phyloP scores from a whole-genome alignment of 2,329 filamentous ascomycete species.

The Gyromitra esculenta region DNA sequence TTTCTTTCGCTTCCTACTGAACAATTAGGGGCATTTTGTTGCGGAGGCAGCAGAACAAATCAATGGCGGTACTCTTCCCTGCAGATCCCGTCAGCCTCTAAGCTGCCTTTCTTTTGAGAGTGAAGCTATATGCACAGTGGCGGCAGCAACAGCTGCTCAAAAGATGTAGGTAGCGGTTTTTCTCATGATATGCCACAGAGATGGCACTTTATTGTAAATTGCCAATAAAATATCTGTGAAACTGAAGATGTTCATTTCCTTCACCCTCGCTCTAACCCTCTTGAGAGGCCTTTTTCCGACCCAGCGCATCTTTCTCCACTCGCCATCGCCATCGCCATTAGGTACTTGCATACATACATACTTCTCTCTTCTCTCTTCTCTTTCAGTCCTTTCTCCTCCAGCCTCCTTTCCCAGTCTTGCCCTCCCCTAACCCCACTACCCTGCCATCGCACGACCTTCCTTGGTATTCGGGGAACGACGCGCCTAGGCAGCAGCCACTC shows the following conservation, averaged over 20 bases:
- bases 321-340: neutral
- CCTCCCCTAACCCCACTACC: constrained; percentile 43
- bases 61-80: constrained; percentile 33
- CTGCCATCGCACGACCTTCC: constrained; percentile 17
- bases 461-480: constrained; percentile 40
- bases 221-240: constrained; percentile 39
- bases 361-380: constrained; percentile 24
- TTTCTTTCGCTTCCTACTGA: constrained; percentile 21
- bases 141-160: constrained; percentile 1
- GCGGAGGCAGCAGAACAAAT: constrained; percentile 17
- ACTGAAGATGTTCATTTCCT: constrained; percentile 43
- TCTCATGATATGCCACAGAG: constrained; percentile 8
- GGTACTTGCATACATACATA: neutral
- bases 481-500: constrained; percentile 8
- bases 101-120: constrained; percentile 32
- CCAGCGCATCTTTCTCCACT: constrained; percentile 38
- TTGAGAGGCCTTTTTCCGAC: constrained; percentile 48
- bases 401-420: constrained; percentile 41
- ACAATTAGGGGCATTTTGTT: constrained; percentile 21
- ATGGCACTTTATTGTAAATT: constrained; percentile 38
- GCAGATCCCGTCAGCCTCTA: constrained; percentile 34
- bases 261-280: constrained; percentile 40
- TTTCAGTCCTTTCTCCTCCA: constrained; percentile 22
- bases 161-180: no score
- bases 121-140: neutral